phyloP scores from a whole-genome alignment of 1,139 yeast species.

The Komagataea norvegica region DNA sequence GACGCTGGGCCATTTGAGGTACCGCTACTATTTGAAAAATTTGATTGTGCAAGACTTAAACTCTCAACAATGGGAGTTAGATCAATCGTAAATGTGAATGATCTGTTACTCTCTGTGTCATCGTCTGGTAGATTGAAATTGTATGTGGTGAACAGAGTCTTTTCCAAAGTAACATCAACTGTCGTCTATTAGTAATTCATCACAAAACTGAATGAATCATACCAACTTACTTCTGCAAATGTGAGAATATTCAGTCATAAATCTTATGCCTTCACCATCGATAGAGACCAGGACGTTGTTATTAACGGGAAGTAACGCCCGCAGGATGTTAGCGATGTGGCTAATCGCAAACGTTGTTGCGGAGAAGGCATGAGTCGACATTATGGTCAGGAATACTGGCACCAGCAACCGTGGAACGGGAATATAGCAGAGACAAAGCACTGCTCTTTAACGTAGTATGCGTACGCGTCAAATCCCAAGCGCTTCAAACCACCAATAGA shows the following conservation, averaged over 20 bases:
- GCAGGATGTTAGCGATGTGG: constrained; percentile 23
- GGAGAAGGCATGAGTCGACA: constrained; percentile 15
- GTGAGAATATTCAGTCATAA: constrained; percentile 33
- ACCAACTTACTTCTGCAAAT: constrained; percentile 24
- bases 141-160: constrained; percentile 31
- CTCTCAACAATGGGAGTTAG: constrained; percentile 42
- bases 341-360: constrained; percentile 24
- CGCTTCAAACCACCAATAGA: neutral
- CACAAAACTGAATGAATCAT: neutral
- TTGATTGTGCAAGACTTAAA: constrained; percentile 36
- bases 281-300: constrained; percentile 27
- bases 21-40: constrained; percentile 13
- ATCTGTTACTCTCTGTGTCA: constrained; percentile 13
- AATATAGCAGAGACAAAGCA: neutral
- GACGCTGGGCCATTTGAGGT: constrained; percentile 26
- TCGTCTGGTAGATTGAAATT: constrained; percentile 15
- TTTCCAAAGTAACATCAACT: constrained; percentile 23
- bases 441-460: neutral
- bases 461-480: neutral
- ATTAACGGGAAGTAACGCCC: constrained; percentile 18
- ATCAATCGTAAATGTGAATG: constrained; percentile 33
- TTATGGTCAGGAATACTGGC: neutral
- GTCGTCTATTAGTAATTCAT: neutral
- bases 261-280: constrained; percentile 35
- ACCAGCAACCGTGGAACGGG: neutral